Conservation (phyloP, 2,329 filamentous ascomycete species). For the Lecanosticta acicola region DNA sequence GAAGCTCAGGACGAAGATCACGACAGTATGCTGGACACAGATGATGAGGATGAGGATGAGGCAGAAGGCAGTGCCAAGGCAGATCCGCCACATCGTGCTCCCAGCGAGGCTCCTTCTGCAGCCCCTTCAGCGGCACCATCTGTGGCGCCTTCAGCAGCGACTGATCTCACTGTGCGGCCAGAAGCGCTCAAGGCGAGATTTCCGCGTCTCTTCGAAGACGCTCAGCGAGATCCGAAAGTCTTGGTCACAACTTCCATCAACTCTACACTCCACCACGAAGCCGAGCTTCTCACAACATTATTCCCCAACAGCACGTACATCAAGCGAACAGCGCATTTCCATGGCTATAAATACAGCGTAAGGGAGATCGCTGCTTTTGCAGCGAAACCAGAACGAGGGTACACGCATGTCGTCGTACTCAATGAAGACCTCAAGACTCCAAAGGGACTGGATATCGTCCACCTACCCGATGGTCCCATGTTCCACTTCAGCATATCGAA, state of each 20-base stretch:
- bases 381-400: slow-evolving; percentile 60
- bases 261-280: slow-evolving; percentile 79
- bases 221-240: slow-evolving; percentile 63
- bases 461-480: slow-evolving; percentile 78
- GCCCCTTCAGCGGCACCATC: slow-evolving; percentile 39
- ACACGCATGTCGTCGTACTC: slow-evolving; percentile 76
- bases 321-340: slow-evolving; percentile 73
- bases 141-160: slow-evolving; percentile 43
- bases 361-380: slow-evolving; percentile 87
- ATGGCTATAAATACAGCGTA: slow-evolving; percentile 85
- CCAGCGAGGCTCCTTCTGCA: slow-evolving; percentile 44
- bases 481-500: slow-evolving; percentile 90
- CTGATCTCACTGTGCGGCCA: slow-evolving; percentile 55
- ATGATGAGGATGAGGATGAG: slow-evolving; percentile 44
- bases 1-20: slow-evolving; percentile 45
- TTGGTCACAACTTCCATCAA: slow-evolving; percentile 88
- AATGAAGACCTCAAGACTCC: slow-evolving; percentile 86
- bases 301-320: slow-evolving; percentile 82
- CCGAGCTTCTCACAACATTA: slow-evolving; percentile 67
- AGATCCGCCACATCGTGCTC: slow-evolving; percentile 24
- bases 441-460: slow-evolving; percentile 73
- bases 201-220: slow-evolving; percentile 54
- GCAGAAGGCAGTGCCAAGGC: slow-evolving; percentile 31
- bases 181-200: slow-evolving; percentile 58
- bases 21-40: slow-evolving; percentile 71